Base-by-base conservation (phyloP, 768 basidiomycete genomes). In the Rhizopogon sp. region DNA sequence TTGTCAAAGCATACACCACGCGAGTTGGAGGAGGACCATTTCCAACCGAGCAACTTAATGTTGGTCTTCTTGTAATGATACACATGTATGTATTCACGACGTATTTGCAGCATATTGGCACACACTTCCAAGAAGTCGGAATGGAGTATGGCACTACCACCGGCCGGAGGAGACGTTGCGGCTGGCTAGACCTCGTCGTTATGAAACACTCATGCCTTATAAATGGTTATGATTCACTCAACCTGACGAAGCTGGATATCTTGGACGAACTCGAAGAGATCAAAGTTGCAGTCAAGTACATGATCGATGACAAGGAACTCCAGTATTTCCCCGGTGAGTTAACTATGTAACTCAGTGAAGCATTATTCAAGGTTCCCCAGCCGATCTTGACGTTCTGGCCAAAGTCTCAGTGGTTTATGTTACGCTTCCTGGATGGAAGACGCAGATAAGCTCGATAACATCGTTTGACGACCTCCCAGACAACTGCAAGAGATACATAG, bases 21-120 rank as follows among this genome's bases (percentile, higher is more conserved):
- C 83, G 97, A 28, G 97, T 99, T 22, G 97, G 97, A n/a, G 92
- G 93, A 39, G 97, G 97, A 0, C 97, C 97, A 3, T 98, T 99
- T 80, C 94, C 97, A 7, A 93, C 91, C 0, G 97, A 99, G 70
- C 91, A 93, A 68, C 80, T 97, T 54, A 88, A 94, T 70, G 89
- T 92, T 49, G 55, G 85, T 74, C 43, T 22, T 56, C 20, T 50
- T 1, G 50, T 42, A 44, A 22, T n/a, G 13, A 9, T 51, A 22
- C 1, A 41, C 16, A 20, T 6, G 11, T 43, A 50, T 39, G 9
- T 13, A 53, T 60, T 49, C 56, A 39, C 55, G 2, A 39, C 55
- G 2, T 25, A 43, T 47, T 9, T 42, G 42, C 63, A 94, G 93
- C 83, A 86, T 28, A 69, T 87, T 40, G 97, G 97, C 10, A 78